phyloP scores from a whole-genome alignment of 805 yeast genomes.

The Teunomyces atbi region DNA sequence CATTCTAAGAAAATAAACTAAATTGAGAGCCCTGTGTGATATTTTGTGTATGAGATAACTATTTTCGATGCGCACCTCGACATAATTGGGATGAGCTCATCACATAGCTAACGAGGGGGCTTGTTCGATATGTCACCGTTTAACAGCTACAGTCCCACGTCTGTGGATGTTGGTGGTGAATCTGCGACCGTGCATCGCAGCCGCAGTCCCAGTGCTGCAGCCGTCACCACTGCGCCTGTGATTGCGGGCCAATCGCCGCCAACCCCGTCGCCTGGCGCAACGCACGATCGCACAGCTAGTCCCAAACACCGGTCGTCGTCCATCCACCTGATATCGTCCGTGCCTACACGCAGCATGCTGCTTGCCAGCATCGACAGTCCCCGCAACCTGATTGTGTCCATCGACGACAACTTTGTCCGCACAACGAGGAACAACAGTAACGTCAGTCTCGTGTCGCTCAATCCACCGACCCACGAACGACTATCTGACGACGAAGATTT shows the following conservation, averaged over 20 bases:
- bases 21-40: neutral
- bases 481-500: slow-evolving; percentile 34
- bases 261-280: neutral
- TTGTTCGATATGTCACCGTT: neutral
- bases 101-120: neutral
- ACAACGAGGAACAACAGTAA: slow-evolving; percentile 35
- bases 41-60: slow-evolving; percentile 1
- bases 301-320: slow-evolving; percentile 33
- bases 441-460: slow-evolving; percentile 19
- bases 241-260: neutral
- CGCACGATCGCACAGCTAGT: neutral
- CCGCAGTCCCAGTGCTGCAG: neutral
- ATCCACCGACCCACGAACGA: neutral
- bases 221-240: neutral
- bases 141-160: slow-evolving; percentile 1
- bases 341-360: slow-evolving; percentile 32
- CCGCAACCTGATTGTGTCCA: slow-evolving; percentile 39
- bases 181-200: neutral
- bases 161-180: neutral
- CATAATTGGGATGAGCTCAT: slow-evolving; percentile 3
- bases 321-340: slow-evolving; percentile 18
- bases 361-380: slow-evolving; percentile 39
- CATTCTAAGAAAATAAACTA: neutral
- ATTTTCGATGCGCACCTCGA: slow-evolving; percentile 6
- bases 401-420: slow-evolving; percentile 31